phyloP scores from a whole-genome alignment of 306 rosid genomes.

The Benincasa hispida region DNA sequence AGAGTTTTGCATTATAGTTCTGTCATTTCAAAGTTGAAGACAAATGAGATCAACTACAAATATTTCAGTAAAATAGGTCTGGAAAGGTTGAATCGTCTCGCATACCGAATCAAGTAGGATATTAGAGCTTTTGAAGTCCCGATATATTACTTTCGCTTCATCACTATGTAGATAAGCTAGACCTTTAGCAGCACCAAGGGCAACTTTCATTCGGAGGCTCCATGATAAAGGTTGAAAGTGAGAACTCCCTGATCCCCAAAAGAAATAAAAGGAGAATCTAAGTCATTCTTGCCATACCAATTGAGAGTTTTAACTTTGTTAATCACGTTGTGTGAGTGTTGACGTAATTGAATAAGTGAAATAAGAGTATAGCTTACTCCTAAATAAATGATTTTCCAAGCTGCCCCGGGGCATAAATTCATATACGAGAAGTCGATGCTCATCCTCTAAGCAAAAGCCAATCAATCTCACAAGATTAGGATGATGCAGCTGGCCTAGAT shows the following conservation, averaged over 20 bases:
- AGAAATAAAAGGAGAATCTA: not conserved
- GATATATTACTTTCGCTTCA: slow-evolving; percentile 78
- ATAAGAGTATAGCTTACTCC: slow-evolving; percentile 51
- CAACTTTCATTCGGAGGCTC: slow-evolving; percentile 73
- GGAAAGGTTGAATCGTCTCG: slow-evolving; percentile 1
- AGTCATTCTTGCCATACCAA: not conserved
- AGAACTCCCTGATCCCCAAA: slow-evolving; percentile 50
- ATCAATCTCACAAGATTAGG: slow-evolving; percentile 83
- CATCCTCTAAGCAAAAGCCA: slow-evolving; percentile 97
- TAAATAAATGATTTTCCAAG: slow-evolving; percentile 87
- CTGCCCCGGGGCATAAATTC: slow-evolving; percentile 83
- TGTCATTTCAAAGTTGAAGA: slow-evolving; percentile 16
- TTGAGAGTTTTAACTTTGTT: no score
- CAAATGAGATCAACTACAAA: slow-evolving; percentile 9
- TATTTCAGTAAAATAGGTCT: slow-evolving; percentile 6
- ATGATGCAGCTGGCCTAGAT: slow-evolving; percentile 82
- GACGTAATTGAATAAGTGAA: not conserved
- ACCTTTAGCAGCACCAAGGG: slow-evolving; percentile 87
- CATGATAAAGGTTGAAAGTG: slow-evolving; percentile 85
- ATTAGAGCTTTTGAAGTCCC: slow-evolving; percentile 81
- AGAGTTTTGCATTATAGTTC: slow-evolving; percentile 70
- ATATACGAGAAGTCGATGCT: slow-evolving; percentile 83
- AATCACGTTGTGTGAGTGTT: not conserved
- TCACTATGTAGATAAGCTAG: slow-evolving; percentile 94
- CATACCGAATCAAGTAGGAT: slow-evolving; percentile 72